A percentile compares a stretch with the other conserved stretches of the same genome.
Evolutionary conservation across 768 basidiomycete genomes (phyloP).

Genomic region (Tremella fuciformis): DNA sequence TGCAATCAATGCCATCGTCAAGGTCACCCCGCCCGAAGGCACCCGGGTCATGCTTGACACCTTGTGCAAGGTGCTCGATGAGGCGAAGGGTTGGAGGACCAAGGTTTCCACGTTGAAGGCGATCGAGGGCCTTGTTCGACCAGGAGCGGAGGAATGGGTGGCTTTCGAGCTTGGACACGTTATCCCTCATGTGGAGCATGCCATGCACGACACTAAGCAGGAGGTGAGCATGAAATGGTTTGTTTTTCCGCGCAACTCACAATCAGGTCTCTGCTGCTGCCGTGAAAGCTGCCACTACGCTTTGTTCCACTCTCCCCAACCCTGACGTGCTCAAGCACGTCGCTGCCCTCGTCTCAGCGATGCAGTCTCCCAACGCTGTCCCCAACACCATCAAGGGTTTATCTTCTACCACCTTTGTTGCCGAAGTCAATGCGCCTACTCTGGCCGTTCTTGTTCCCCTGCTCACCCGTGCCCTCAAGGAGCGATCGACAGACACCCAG

Average conservation of each 20-base stretch:
- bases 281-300: slow-evolving; percentile 78
- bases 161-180: slow-evolving; percentile 77
- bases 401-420: slow-evolving; percentile 92
- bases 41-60: slow-evolving; percentile 65
- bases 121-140: slow-evolving; percentile 67
- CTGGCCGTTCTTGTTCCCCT: slow-evolving; percentile 93
- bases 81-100: slow-evolving; percentile 80
- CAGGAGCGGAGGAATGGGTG: slow-evolving; percentile 60
- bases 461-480: slow-evolving; percentile 82
- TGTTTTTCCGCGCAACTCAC: slow-evolving; percentile 15
- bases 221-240: too few relatives aligned
- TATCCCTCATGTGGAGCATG: slow-evolving; percentile 78
- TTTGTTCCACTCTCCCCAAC: slow-evolving; percentile 88
- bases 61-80: slow-evolving; percentile 62
- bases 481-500: slow-evolving; percentile 93
- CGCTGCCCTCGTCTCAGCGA: slow-evolving; percentile 75
- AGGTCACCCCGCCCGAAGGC: slow-evolving; percentile 78
- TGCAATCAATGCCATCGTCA: slow-evolving; percentile 79
- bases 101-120: slow-evolving; percentile 92
- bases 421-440: slow-evolving; percentile 94
- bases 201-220: slow-evolving; percentile 95
- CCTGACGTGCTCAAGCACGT: slow-evolving; percentile 88
- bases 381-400: slow-evolving; percentile 91
- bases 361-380: slow-evolving; percentile 81
- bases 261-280: slow-evolving; percentile 77